Conservation (phyloP, 2,329 filamentous ascomycete genomes). For the Thielaviopsis euricoi region DNA sequence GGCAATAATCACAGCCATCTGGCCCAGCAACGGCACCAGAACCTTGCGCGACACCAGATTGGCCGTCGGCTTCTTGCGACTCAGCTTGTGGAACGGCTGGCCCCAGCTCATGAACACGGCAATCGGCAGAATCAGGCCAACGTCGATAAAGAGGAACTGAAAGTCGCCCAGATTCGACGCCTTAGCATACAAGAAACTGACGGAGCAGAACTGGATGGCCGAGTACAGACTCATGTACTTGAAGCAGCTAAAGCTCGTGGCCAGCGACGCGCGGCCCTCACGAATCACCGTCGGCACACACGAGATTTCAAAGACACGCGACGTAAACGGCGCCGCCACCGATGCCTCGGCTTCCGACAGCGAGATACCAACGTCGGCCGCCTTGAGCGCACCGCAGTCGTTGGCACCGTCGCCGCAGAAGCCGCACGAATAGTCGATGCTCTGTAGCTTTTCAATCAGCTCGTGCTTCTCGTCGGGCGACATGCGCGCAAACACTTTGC, state of each 20-base stretch:
- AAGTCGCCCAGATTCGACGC: slow-evolving; percentile 94
- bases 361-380: slow-evolving; percentile 92
- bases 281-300: slow-evolving; percentile 89
- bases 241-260: slow-evolving; percentile 99
- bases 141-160: slow-evolving; percentile 92
- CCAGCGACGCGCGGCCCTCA: slow-evolving; percentile 82
- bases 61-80: slow-evolving; percentile 75
- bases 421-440: slow-evolving; percentile 84
- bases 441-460: slow-evolving; percentile 89
- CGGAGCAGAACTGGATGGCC: slow-evolving; percentile 95
- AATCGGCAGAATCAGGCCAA: slow-evolving; percentile 82
- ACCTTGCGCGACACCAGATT: slow-evolving; percentile 88
- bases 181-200: slow-evolving; percentile 88
- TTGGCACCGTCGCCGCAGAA: slow-evolving; percentile 98
- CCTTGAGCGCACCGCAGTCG: slow-evolving; percentile 91
- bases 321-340: slow-evolving; percentile 95
- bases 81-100: slow-evolving; percentile 61
- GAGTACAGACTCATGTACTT: slow-evolving; percentile 99
- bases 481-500: slow-evolving; percentile 95
- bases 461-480: slow-evolving; percentile 98
- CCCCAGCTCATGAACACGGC: slow-evolving; percentile 99
- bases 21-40: slow-evolving; percentile 71
- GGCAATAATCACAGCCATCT: slow-evolving; percentile 66
- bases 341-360: slow-evolving; percentile 94
- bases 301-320: slow-evolving; percentile 85